phyloP scores from a whole-genome alignment of 1,284 basidiomycete species.

The Heterobasidion annosum region DNA sequence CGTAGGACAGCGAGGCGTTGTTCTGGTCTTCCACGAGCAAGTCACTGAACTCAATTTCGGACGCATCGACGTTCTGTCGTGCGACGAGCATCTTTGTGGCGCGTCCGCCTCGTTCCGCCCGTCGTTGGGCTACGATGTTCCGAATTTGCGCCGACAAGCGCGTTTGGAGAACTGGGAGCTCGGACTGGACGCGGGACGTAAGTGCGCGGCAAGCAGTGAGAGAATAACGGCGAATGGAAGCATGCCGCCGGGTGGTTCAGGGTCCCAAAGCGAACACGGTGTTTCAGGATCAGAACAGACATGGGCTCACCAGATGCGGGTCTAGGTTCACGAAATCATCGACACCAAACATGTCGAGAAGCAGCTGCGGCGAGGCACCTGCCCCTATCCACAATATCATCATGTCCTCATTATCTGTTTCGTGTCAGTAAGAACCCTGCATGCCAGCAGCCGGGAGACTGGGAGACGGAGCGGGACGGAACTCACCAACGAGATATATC shows the following conservation, averaged over 20 bases:
- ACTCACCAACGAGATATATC: slow-evolving; percentile 82
- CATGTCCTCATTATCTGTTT: slow-evolving; percentile 83
- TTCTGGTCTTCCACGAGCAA: slow-evolving; percentile 97
- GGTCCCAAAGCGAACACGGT: neutral
- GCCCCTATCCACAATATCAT: slow-evolving; percentile 90
- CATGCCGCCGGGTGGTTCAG: neutral
- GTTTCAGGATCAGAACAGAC: neutral
- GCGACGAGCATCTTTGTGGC: slow-evolving; percentile 70
- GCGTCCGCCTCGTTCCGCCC: slow-evolving; percentile 49
- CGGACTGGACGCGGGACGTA: slow-evolving; percentile 33
- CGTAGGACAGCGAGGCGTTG: slow-evolving; percentile 86
- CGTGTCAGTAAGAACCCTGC: neutral
- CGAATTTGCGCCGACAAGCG: slow-evolving; percentile 79
- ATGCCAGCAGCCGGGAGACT: neutral
- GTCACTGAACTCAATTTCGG: slow-evolving; percentile 95
- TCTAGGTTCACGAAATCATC: slow-evolving; percentile 74
- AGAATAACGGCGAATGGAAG: neutral
- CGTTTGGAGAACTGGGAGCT: slow-evolving; percentile 70
- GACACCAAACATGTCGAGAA: slow-evolving; percentile 83
- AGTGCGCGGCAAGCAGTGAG: neutral
- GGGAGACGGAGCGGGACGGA: neutral
- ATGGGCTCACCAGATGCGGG: slow-evolving; percentile 53
- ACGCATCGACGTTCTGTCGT: slow-evolving; percentile 88
- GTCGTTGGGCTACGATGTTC: slow-evolving; percentile 74
- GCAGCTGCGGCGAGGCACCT: slow-evolving; percentile 73